Evolutionary conservation across 78 protist species (phyloP).

Genomic region (Dictyostelium capitatum): DNA sequence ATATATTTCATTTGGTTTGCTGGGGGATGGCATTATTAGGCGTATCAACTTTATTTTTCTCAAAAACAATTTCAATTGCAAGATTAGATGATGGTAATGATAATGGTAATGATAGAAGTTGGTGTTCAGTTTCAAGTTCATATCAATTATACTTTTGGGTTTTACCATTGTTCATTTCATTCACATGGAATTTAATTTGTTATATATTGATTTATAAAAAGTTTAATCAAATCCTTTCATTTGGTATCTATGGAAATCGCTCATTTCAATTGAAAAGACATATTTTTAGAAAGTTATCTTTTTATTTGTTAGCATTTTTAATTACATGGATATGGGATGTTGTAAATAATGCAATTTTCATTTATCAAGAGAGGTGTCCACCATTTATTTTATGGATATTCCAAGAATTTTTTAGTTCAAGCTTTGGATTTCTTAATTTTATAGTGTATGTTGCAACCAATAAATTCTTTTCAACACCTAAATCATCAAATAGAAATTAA

Average conservation of each 20-base stretch:
- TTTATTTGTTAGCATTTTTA: constrained; percentile 33
- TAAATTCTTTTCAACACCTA: neutral
- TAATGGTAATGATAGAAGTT: neutral
- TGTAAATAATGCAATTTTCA: constrained; percentile 36
- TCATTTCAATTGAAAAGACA: neutral
- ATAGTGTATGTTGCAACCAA: constrained; percentile 16
- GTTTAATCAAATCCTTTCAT: constrained; percentile 20
- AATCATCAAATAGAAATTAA: too few relatives aligned
- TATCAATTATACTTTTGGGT: constrained; percentile 67
- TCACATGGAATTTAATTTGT: constrained; percentile 46
- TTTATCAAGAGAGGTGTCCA: constrained; percentile 19
- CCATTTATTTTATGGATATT: constrained; percentile 36
- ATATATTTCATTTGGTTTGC: constrained; percentile 11
- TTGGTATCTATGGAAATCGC: constrained; percentile 4
- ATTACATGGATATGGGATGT: constrained; percentile 40
- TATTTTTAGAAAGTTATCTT: constrained; percentile 20
- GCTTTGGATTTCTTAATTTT: constrained; percentile 24
- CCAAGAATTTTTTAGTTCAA: constrained; percentile 40
- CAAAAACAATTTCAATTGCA: neutral
- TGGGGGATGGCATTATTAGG: neutral
- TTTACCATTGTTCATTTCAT: constrained; percentile 26
- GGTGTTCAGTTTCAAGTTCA: constrained; percentile 24
- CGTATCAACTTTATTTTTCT: neutral
- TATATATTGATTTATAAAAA: constrained; percentile 32
- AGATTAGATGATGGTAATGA: neutral